Evolutionary conservation across 352 stramenopile species (phyloP), one percentile per base, ranked within the genome.

Genomic region (Globisporangium orthogonon): DNA sequence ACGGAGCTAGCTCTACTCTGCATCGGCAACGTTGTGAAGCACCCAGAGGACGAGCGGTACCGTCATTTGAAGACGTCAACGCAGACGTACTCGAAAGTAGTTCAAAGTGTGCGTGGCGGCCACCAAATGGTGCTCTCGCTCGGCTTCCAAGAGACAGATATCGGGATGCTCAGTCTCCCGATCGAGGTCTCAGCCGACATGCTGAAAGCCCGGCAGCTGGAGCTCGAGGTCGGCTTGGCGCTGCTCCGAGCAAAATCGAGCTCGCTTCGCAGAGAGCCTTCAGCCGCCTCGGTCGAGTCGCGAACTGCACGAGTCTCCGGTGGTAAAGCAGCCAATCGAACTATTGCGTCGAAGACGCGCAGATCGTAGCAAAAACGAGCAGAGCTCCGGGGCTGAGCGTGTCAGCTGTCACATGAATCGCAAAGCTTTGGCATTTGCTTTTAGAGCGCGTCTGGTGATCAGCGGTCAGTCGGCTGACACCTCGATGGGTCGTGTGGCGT

Each of bases 101-200:
- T 86, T 7, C 44, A 49, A 3, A 70, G 58, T 17, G 60, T 72
- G 0, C 49, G 59, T 37, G 74, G 77, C 14, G 80, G 76, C 14
- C 37, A 71, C 29, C 62, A 73, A 29, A 53, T 88, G 7, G 56
- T 88, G 49, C 18, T 81, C 0, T 70, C 67, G 0, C 29, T 88
- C 2, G 80, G 78, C 0, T 91, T 91, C 50, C 72, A 73, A 13
- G 74, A 87, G 41, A 85, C 70, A 0, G 66, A 87, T 29, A 51
- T 51, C 0, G 69, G 67, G 2, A 63, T 68, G 14, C 39, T 90
- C 0, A n/a, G 69, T 9, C 53, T 90, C 15, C 65, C 71, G 4
- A 33, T 52, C 0, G 73, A 83, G 1, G 40, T 58, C 4, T 53
- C 48, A 6, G 9, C 68, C 3, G 54, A 54, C 5, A 55, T 68